Conservation (phyloP, 1,284 basidiomycete genomes). For the Puccinia polysora region DNA sequence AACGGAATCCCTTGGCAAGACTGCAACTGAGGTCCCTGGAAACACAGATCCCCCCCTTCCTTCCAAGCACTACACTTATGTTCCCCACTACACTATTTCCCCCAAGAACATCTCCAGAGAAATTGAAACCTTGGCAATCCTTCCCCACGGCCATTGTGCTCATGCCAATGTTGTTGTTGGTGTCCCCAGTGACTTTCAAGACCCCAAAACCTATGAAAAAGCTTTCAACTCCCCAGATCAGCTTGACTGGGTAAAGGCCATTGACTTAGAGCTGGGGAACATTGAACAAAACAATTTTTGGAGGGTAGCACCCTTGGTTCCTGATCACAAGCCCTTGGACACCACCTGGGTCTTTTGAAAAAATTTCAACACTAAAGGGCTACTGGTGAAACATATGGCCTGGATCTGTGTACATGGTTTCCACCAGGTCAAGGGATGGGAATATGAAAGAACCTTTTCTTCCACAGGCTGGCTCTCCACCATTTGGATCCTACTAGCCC, state of each 20-base stretch:
- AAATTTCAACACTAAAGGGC: background rate
- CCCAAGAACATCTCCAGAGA: background rate
- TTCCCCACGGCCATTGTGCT: background rate
- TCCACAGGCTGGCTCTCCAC: slow-evolving; percentile 14
- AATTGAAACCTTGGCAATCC: background rate
- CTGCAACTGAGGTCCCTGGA: background rate
- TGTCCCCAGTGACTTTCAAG: background rate
- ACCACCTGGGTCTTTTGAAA: slow-evolving; percentile 19
- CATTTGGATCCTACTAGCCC: background rate
- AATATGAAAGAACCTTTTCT: slow-evolving; percentile 20
- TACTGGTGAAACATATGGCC: slow-evolving; percentile 7
- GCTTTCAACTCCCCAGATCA: background rate
- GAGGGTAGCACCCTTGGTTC: background rate
- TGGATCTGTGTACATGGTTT: slow-evolving; percentile 10
- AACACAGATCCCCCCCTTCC: background rate
- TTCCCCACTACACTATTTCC: background rate
- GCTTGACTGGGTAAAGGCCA: slow-evolving; percentile 1
- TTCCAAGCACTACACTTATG: background rate
- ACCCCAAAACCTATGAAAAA: slow-evolving; percentile 9
- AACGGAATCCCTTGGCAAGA: background rate
- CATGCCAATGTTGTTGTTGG: background rate
- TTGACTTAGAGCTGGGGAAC: slow-evolving; percentile 2
- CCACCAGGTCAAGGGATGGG: slow-evolving; percentile 4
- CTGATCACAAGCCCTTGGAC: background rate
- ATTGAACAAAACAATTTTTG: background rate